These are phyloP conservation scores for Sicyos edulis DNA, from an alignment of 306 rosid species.

Conservation along the genomic window DNA sequence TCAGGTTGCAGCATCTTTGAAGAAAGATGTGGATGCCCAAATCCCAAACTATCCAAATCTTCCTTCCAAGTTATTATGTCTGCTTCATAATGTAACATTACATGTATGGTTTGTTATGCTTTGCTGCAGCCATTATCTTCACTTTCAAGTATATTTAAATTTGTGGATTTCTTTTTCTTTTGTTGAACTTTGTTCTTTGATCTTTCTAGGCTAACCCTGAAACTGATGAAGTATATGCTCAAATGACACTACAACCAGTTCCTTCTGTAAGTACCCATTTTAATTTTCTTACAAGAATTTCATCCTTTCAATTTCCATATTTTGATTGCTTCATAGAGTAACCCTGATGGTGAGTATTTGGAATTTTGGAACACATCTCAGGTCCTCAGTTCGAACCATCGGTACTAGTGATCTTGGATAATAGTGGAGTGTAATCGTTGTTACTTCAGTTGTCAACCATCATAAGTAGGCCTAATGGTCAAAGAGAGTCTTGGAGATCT, in stretches of 20 bases:
- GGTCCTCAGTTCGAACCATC: not conserved
- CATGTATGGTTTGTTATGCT: too few species aligned
- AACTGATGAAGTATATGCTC: conserved; percentile 86
- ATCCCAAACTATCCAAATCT: conserved; percentile 83
- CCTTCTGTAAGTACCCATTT: conserved; percentile 51
- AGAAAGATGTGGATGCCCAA: conserved; percentile 68
- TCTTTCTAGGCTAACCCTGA: conserved; percentile 80
- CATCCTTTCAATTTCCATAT: not conserved
- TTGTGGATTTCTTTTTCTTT: not conserved
- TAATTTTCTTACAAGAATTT: not conserved
- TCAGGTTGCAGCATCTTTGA: conserved; percentile 93
- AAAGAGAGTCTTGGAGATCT: too few species aligned
- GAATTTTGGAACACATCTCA: not conserved
- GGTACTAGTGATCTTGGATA: not conserved
- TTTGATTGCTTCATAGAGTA: not conserved
- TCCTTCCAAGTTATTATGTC: conserved; percentile 69
- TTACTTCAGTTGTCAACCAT: too few species aligned
- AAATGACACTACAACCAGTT: conserved; percentile 83
- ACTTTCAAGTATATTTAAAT: not conserved
- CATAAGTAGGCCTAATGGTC: too few species aligned
- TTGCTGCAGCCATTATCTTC: too few species aligned
- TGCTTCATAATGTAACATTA: conserved; percentile 76
- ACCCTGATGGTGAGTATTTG: not conserved
- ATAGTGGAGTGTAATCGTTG: too few species aligned
- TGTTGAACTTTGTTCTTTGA: not conserved